Evolutionary conservation across 345 rosid genomes (phyloP).

Genomic region (Eucalyptus curtisii): DNA sequence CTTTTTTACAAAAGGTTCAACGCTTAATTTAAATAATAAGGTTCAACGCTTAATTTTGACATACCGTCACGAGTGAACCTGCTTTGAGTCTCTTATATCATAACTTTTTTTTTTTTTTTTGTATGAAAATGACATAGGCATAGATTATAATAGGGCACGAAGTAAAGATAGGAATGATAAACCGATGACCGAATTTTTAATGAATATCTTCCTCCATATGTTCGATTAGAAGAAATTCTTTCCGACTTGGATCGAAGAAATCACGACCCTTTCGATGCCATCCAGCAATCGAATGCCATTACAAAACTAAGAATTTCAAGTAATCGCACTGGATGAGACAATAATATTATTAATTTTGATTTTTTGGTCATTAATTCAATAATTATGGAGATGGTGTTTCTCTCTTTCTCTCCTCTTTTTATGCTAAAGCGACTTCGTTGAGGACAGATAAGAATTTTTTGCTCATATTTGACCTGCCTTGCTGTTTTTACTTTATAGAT

Average conservation of each 20-base stretch:
- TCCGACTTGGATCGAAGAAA: too few species aligned
- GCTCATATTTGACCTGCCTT: background rate
- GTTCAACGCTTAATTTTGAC: background rate
- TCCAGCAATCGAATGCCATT: background rate
- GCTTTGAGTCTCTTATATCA: background rate
- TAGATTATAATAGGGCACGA: background rate
- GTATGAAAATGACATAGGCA: background rate
- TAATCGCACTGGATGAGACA: background rate
- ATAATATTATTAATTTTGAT: too few species aligned
- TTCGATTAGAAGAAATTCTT: too few species aligned
- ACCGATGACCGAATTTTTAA: background rate
- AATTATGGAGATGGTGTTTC: too few species aligned
- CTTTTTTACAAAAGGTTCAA: background rate
- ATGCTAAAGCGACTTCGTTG: too few species aligned
- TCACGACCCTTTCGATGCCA: background rate
- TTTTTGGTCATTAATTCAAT: too few species aligned
- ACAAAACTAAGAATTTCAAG: background rate
- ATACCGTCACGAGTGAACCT: background rate
- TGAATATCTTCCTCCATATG: background rate
- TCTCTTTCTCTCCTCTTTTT: too few species aligned
- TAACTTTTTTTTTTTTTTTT: accelerated
- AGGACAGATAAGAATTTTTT: too few species aligned
- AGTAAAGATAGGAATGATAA: background rate
- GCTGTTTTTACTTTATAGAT: too few species aligned
- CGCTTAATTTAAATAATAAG: too few species aligned